A percentile compares a stretch with the other conserved stretches of the same genome.
Conservation (phyloP, 306 rosid species). For the Begonia loranthoides region DNA sequence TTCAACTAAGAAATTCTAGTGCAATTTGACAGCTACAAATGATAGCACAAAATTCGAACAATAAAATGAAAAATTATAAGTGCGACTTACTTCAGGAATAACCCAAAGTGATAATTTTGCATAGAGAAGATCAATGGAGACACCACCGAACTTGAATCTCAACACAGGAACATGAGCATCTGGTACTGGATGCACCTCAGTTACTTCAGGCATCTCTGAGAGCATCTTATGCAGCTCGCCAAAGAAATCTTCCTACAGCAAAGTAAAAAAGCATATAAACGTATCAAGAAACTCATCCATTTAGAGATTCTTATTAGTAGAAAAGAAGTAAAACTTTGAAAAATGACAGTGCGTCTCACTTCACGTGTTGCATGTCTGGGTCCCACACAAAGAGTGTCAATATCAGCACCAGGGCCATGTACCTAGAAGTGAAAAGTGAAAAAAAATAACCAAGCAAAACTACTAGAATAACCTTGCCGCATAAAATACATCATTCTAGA, state of each 20-base stretch:
- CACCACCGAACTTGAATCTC: conserved; percentile 64
- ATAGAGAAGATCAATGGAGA: conserved; percentile 91
- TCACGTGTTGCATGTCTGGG: conserved; percentile 94
- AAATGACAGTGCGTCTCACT: conserved; percentile 24
- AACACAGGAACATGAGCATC: conserved; percentile 91
- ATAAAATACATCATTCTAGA: too few species aligned
- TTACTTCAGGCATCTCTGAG: conserved; percentile 80
- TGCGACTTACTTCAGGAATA: conserved; percentile 77
- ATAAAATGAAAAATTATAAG: too few species aligned
- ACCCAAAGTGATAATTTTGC: conserved; percentile 81
- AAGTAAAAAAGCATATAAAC: conserved; percentile 14
- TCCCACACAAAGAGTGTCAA: conserved; percentile 93
- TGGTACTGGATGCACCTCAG: conserved; percentile 88
- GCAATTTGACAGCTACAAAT: too few species aligned
- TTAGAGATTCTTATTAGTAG: neutral
- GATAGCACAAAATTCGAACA: too few species aligned
- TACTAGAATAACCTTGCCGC: too few species aligned
- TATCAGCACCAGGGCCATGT: conserved; percentile 97
- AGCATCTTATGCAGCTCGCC: conserved; percentile 74
- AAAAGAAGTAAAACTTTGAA: conserved; percentile 6
- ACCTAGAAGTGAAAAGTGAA: conserved; percentile 36
- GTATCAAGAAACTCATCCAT: conserved; percentile 10
- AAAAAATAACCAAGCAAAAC: neutral
- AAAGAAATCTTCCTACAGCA: conserved; percentile 78
- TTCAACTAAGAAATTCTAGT: too few species aligned